These are phyloP conservation scores for Lathyrus aphaca DNA, from an alignment of 306 rosid species.

Conservation along the genomic window DNA sequence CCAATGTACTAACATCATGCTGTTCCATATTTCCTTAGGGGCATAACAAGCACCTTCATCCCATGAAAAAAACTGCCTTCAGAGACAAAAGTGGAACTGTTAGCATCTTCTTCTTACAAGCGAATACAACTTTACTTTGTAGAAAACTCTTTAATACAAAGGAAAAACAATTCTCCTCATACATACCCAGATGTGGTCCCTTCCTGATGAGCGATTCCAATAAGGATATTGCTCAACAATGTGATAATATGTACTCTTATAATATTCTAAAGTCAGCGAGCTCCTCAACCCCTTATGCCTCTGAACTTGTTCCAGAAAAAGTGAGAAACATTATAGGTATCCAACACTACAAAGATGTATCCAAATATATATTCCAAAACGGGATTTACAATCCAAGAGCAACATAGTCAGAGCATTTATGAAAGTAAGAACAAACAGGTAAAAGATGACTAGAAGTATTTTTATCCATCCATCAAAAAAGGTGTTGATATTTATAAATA, in stretches of 20 bases:
- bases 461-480: slow-evolving; percentile 18
- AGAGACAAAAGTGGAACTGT: slow-evolving; percentile 47
- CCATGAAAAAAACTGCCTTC: slow-evolving; percentile 96
- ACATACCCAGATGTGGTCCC: slow-evolving; percentile 95
- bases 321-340: slow-evolving; percentile 25
- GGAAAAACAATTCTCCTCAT: slow-evolving; percentile 31
- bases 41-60: slow-evolving; percentile 99
- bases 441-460: slow-evolving; percentile 12
- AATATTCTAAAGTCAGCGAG: slow-evolving; percentile 84
- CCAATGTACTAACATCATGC: slow-evolving; percentile 99
- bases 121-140: slow-evolving; percentile 30
- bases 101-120: slow-evolving; percentile 38
- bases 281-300: slow-evolving; percentile 89
- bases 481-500: no score
- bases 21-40: slow-evolving; percentile 98
- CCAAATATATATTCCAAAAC: slow-evolving; percentile 19
- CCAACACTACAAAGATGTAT: neutral
- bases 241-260: slow-evolving; percentile 73
- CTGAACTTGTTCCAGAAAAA: slow-evolving; percentile 50
- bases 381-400: slow-evolving; percentile 20
- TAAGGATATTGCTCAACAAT: slow-evolving; percentile 72
- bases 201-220: slow-evolving; percentile 94
- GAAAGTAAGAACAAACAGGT: slow-evolving; percentile 25
- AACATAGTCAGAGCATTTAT: slow-evolving; percentile 15
- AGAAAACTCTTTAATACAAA: slow-evolving; percentile 6